Base-by-base conservation (phyloP, 768 basidiomycete species). In the Leccinum disarticulatum region DNA sequence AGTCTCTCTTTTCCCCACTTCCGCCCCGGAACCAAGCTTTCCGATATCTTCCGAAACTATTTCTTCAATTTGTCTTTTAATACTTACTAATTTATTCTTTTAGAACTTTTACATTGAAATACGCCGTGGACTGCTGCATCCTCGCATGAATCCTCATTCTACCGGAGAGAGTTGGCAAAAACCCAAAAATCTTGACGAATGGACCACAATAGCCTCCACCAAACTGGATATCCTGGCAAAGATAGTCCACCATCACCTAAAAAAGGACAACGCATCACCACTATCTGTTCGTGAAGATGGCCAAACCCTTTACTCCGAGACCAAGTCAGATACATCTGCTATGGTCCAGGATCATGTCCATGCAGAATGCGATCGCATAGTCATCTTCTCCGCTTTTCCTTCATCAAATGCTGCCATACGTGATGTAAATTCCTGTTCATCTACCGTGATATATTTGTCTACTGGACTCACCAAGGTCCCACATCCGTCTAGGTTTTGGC, bases 71-170 rank as follows among this genome's bases (percentile, higher is more conserved):
- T 31, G 3, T 31, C 30, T 31, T 31, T 31, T 31, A 9, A 31
- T 31, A 31, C 30, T 31, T 9, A 31, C 30, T 9, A 31, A 31
- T 31, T 31, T 31, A 36, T 36, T 36, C 14, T 6, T 1, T 27
- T 13, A 30, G 6, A 25, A 61, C 7, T 61, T 59, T 2, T 61
- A 61, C 7, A 61, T 61, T 0, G 43, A 61, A 10, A 55, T 61
- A 1, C 43, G 43, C 1, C 27, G 43, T 25, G 49, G 58, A 1
- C 15, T 61, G 0, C 50, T 61, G 0, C 57, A 61, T 17, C 57
- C 61, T 0, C 19, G 54, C 6, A 54, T 61, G 57, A 61, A 61
- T 15, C 57, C 52, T 2, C 35, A 10, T 22, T 4, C 6, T 0
- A 35, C 6, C 11, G 10, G n/a, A 46, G 38, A 30, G 1, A 2